Evolutionary conservation across 331 rosid genomes (phyloP), one percentile per base, ranked within the genome.

Genomic region (Malus hybrid): DNA sequence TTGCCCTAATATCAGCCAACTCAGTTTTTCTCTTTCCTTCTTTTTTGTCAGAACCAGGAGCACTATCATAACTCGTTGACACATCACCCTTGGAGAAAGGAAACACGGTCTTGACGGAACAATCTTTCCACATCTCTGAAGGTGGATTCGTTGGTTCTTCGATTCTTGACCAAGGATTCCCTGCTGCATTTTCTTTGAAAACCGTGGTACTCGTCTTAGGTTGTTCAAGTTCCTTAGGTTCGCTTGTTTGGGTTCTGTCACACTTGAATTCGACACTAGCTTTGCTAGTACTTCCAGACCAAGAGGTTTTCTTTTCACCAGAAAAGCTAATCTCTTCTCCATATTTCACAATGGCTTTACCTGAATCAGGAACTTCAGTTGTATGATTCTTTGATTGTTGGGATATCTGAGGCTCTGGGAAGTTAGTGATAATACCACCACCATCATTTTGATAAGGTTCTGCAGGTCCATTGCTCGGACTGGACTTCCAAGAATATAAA

Each of bases 31-130:
- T 83, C 71, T 81, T 94, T 80, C 88, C 96, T 73, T 90, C 99
- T 72, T 77, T 82, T 79, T 83, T 90, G 80, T 86, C 89, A 6
- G 88, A 82, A 63, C 78, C 79, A 42, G 79, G 76, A 65, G 82
- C 75, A 74, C 79, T 66, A 18, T 70, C 85, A 70, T 85, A 86
- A 78, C 93, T 85, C 33, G 82, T 87, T 75, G 91, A 80, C 72
- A 75, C 42, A 11, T 85, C 93, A 29, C 84, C 93, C 82, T 81
- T 84, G 22, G 96, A 72, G 80, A 86, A 90, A 20, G 98, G 98
- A 77, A 89, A 89, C 71, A 89, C 93, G 8, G 93, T 91, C 84
- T 90, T 92, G 73, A 90, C 88, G 24, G 96, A 83, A 83, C 93
- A 92, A 78, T 88, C 91, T 82, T 88, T 88, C 99, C 95, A 88